Conservation (phyloP, 2,329 filamentous ascomycete species). For the Exophiala xenobiotica region DNA sequence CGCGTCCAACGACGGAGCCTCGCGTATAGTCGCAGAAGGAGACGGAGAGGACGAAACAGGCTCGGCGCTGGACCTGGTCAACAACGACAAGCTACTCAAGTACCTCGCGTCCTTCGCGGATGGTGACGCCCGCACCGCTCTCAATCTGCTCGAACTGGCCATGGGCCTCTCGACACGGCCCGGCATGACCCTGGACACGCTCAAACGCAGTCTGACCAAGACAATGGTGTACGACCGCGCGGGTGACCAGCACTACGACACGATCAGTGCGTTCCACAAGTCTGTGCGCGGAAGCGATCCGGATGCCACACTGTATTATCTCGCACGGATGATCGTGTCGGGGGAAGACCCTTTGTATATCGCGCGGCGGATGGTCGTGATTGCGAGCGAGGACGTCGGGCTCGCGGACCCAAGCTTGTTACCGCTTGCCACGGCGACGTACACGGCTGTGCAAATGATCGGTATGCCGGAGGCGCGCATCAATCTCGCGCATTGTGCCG, state of each 20-base stretch:
- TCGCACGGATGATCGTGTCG: conserved; percentile 91
- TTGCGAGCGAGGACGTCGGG: conserved; percentile 91
- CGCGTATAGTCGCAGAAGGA: background rate
- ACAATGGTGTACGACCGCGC: conserved; percentile 93
- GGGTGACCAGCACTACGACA: conserved; percentile 96
- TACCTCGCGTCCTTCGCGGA: conserved; percentile 87
- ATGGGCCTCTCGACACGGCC: conserved; percentile 65
- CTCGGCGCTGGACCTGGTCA: conserved; percentile 34
- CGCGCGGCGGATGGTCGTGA: conserved; percentile 87
- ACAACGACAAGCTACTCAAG: conserved; percentile 69
- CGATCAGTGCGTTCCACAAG: conserved; percentile 96
- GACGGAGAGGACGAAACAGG: background rate
- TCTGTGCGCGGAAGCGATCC: conserved; percentile 83
- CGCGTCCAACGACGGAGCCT: no score
- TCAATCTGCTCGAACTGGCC: conserved; percentile 88
- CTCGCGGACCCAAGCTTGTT: conserved; percentile 84
- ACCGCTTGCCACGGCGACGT: conserved; percentile 78
- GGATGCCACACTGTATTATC: conserved; percentile 89
- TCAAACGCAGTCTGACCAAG: conserved; percentile 82
- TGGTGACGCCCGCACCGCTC: conserved; percentile 86
- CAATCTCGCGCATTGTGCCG: conserved; percentile 81
- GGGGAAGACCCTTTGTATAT: conserved; percentile 93
- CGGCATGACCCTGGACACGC: conserved; percentile 67
- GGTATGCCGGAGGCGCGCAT: conserved; percentile 95
- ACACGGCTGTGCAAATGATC: conserved; percentile 85